Evolutionary conservation across 805 yeast species (phyloP).

Genomic region (Hanseniaspora lachancei): DNA sequence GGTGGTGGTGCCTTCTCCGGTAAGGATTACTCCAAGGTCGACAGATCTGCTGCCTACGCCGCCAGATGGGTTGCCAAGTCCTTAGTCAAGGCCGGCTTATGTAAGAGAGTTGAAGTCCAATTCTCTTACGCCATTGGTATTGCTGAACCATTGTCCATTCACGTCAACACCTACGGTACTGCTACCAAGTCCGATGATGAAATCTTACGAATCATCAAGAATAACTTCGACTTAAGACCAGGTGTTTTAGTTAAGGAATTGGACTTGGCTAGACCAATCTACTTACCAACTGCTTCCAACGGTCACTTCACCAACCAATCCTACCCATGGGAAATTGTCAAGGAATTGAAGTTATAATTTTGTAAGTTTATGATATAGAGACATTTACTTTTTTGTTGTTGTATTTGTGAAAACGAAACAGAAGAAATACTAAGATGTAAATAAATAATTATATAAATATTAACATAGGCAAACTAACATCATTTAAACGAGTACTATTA

Average conservation of each 20-base stretch:
- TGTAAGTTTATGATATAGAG: neutral
- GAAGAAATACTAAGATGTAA: neutral
- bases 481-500: neutral
- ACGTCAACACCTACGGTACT: conserved; percentile 97
- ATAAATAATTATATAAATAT: neutral
- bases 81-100: conserved; percentile 83
- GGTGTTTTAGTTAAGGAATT: conserved; percentile 96
- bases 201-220: conserved; percentile 78
- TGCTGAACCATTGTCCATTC: conserved; percentile 96
- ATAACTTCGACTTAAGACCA: conserved; percentile 97
- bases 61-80: conserved; percentile 99
- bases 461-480: neutral
- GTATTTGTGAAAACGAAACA: too few relatives aligned
- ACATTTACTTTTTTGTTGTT: neutral
- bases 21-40: conserved; percentile 98
- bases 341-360: conserved; percentile 48
- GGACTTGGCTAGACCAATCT: conserved; percentile 97
- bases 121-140: conserved; percentile 99
- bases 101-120: conserved; percentile 95
- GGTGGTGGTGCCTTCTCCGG: conserved; percentile 99
- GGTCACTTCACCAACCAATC: conserved; percentile 99
- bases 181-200: conserved; percentile 79
- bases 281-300: conserved; percentile 96
- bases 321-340: conserved; percentile 98
- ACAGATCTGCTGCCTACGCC: conserved; percentile 99